Evolutionary conservation across 2,329 filamentous ascomycete genomes (phyloP).

Genomic region (Botrytis tulipae): DNA sequence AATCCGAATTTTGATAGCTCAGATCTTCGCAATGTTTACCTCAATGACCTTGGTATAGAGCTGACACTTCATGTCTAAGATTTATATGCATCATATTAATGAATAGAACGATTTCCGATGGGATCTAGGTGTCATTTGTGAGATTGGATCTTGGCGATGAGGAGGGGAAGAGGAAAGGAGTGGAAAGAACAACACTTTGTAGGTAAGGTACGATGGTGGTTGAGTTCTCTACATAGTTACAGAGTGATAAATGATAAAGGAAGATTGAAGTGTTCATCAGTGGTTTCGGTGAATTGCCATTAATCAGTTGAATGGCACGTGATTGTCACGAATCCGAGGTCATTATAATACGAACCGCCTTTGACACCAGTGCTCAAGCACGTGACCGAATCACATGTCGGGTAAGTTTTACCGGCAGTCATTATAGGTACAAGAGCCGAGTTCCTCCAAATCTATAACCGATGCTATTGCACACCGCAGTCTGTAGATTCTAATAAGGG

Average conservation of each 20-base stretch:
- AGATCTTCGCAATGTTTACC: not conserved
- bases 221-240: not conserved
- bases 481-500: not conserved
- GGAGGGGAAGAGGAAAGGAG: not conserved
- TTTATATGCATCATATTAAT: not conserved
- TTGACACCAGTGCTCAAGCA: not conserved
- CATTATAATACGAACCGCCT: too few species aligned
- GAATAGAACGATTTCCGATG: not conserved
- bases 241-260: not conserved
- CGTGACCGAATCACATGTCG: not conserved
- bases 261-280: not conserved
- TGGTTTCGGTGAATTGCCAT: not conserved
- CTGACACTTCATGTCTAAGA: slow-evolving; percentile 9
- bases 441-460: not conserved
- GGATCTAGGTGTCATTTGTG: not conserved
- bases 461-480: not conserved
- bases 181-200: not conserved
- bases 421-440: not conserved
- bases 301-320: not conserved
- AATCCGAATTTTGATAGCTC: slow-evolving; percentile 1
- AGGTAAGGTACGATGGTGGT: not conserved
- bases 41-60: not conserved
- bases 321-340: not conserved
- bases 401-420: not conserved
- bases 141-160: slow-evolving; percentile 3